Evolutionary conservation across 2,329 filamentous ascomycete genomes (phyloP).

Genomic region (Claviceps digitariae): DNA sequence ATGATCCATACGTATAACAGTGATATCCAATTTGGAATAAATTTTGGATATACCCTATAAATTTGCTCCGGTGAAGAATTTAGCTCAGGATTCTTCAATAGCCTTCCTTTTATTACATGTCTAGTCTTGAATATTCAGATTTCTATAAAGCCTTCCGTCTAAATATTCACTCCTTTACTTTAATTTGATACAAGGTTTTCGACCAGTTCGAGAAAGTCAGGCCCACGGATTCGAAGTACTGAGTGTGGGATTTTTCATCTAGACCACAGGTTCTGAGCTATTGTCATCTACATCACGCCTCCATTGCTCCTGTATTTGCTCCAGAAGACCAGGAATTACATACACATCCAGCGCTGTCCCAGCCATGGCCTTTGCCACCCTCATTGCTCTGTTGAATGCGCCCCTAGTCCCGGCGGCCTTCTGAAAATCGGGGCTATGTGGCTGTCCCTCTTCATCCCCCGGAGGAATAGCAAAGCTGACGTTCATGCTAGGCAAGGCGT

Average conservation of each 20-base stretch:
- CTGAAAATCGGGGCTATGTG: conserved; percentile 40
- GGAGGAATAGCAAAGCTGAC: conserved; percentile 37
- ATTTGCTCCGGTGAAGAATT: too few relatives aligned
- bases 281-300: background rate
- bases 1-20: too few relatives aligned
- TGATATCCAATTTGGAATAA: too few relatives aligned
- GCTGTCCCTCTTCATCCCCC: conserved; percentile 19
- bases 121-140: too few relatives aligned
- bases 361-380: conserved; percentile 34
- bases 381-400: conserved; percentile 27
- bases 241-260: background rate
- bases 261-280: background rate
- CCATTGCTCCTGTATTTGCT: conserved; percentile 20
- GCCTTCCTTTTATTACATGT: too few relatives aligned
- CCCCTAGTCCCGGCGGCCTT: conserved; percentile 33
- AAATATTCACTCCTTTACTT: too few relatives aligned
- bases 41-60: too few relatives aligned
- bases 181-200: too few relatives aligned
- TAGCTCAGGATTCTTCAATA: too few relatives aligned
- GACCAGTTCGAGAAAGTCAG: background rate
- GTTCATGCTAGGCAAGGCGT: conserved; percentile 41
- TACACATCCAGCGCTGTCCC: conserved; percentile 35
- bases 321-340: conserved; percentile 24
- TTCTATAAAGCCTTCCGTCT: too few relatives aligned
- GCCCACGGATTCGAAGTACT: background rate